These are phyloP conservation scores for Onygena corvina DNA, from an alignment of 2,329 filamentous ascomycete genomes.

Conservation along the genomic window DNA sequence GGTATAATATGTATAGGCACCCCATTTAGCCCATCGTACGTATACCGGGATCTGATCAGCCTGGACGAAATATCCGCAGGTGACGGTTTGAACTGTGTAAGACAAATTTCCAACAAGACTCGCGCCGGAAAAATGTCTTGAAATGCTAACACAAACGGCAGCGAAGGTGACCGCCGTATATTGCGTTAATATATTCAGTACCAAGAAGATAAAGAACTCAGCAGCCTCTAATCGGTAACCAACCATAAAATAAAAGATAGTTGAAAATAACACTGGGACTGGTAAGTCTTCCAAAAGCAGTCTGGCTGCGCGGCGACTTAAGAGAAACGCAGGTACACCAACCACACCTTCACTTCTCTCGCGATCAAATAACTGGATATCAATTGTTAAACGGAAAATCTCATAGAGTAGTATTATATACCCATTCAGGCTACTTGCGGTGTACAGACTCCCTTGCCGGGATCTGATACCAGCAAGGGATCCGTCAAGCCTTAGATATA, in stretches of 20 bases:
- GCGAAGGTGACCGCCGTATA: slow-evolving; percentile 64
- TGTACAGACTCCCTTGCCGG: slow-evolving; percentile 60
- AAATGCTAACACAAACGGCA: slow-evolving; percentile 52
- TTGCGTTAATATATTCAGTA: slow-evolving; percentile 55
- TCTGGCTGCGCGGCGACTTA: slow-evolving; percentile 57
- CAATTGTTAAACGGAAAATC: slow-evolving; percentile 60
- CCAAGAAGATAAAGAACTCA: slow-evolving; percentile 62
- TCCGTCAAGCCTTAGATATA: slow-evolving; percentile 54
- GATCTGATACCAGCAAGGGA: slow-evolving; percentile 62
- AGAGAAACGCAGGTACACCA: slow-evolving; percentile 54
- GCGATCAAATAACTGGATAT: slow-evolving; percentile 64
- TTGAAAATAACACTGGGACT: slow-evolving; percentile 57
- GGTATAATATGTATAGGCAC: slow-evolving; percentile 41
- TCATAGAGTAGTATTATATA: slow-evolving; percentile 68
- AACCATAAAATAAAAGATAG: slow-evolving; percentile 68
- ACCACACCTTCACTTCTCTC: slow-evolving; percentile 63
- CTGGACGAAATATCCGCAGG: slow-evolving; percentile 67
- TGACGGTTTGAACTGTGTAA: slow-evolving; percentile 62
- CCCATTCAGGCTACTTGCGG: slow-evolving; percentile 57
- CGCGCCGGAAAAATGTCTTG: slow-evolving; percentile 56
- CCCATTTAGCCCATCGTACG: slow-evolving; percentile 60
- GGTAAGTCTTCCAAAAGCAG: slow-evolving; percentile 60
- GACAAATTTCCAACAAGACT: slow-evolving; percentile 60
- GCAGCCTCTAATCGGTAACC: slow-evolving; percentile 52
- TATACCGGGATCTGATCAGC: slow-evolving; percentile 61